Conservation (phyloP, 352 stramenopile species). For the Pythium chondricola region DNA sequence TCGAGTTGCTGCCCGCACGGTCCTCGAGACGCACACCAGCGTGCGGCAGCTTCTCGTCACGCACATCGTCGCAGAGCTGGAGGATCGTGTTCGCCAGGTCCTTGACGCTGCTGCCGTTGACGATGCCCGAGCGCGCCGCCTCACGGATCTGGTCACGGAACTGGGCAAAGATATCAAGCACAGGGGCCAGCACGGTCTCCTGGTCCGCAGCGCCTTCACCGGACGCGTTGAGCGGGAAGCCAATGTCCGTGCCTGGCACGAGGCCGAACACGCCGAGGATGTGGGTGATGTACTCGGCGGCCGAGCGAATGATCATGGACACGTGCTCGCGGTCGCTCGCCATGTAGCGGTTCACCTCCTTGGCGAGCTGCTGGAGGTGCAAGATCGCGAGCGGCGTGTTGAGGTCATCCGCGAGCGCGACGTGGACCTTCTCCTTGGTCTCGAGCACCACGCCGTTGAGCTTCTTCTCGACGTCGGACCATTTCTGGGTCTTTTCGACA, state of each 20-base stretch:
- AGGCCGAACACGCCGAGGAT: conserved; percentile 85
- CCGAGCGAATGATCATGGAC: conserved; percentile 76
- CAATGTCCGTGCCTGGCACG: conserved; percentile 71
- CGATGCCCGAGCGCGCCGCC: conserved; percentile 46
- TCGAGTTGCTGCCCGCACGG: conserved; percentile 42
- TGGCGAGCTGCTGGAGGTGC: conserved; percentile 73
- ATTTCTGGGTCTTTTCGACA: conserved; percentile 78
- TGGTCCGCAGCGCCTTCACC: conserved; percentile 41
- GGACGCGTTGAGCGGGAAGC: conserved; percentile 54
- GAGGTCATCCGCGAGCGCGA: conserved; percentile 84
- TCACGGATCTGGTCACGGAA: conserved; percentile 85
- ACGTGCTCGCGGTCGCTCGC: conserved; percentile 44
- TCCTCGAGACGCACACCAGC: conserved; percentile 88
- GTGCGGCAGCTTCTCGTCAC: conserved; percentile 85
- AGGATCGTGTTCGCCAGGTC: conserved; percentile 66
- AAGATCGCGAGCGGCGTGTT: conserved; percentile 85
- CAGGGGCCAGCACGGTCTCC: conserved; percentile 75
- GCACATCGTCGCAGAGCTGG: conserved; percentile 79
- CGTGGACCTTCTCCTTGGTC: conserved; percentile 76
- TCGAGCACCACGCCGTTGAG: conserved; percentile 61
- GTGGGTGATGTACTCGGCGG: conserved; percentile 84
- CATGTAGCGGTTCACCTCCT: conserved; percentile 84
- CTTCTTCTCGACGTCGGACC: conserved; percentile 63
- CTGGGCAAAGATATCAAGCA: conserved; percentile 87
- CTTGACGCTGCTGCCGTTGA: conserved; percentile 35